Evolutionary conservation across 371 early-diverging fungal species (phyloP), one percentile per base, ranked within the genome.

Genomic region (Capniomyces stellatus): DNA sequence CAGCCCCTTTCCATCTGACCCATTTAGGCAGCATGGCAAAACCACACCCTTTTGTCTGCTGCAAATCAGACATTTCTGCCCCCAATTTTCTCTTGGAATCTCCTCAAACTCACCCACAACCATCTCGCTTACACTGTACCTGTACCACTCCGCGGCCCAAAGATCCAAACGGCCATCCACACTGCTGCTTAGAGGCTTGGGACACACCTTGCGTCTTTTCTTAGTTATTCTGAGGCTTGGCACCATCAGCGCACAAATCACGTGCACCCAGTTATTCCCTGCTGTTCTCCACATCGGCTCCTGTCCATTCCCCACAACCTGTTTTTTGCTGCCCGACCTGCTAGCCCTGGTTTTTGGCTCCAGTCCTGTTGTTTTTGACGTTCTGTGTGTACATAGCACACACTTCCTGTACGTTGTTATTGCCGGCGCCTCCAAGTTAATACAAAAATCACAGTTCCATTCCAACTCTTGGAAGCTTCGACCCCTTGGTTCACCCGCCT

Each of bases 251-350:
- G 93, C 86, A 56, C 98, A 98, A 15, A 83, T 64, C 1, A 96
- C 71, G 63, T 98, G 98, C 0, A 78, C 92, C 98, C 98, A 98
- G 51, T 78, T 75, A 60, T 84, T 85, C 4, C 77, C 81, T 22
- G 74, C 75, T 1, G 98, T 94, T 48, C 76, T 78, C 67, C 95
- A 95, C 61, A 92, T 75, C 3, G 95, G 81, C 31, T 73, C 64
- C 22, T 52, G 58, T 18, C 55, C 55, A 23, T 21, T 54, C 8
- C 30, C 23, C 0, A 31, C n/a, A 3, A 54, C 52, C n/a, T n/a
- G n/a, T n/a, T n/a, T n/a, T n/a, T n/a, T n/a, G n/a, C n/a, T n/a
- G n/a, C n/a, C n/a, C n/a, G n/a, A n/a, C 22, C 35, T 35, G 35
- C 10, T 15, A 10, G 35, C 35, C 15, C 15, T 41, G 53, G 19